Percentiles rank a stretch among this genome's conserved stretches.
phyloP scores from a whole-genome alignment of 495 filamentous ascomycete genomes.

The Stereocaulon alpinum region DNA sequence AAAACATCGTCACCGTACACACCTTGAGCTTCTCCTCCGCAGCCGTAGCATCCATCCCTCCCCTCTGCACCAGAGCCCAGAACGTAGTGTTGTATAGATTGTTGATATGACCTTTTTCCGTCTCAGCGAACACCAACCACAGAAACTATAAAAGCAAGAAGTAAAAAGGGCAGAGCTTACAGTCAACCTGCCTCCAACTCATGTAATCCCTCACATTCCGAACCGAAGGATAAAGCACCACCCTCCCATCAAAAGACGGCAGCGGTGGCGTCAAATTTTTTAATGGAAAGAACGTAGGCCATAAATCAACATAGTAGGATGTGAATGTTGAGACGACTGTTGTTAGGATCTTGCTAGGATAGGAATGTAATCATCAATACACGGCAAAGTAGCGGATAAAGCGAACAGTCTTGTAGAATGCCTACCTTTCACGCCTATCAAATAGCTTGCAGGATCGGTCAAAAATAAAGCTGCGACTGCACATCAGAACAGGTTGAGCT shows the following conservation, averaged over 20 bases:
- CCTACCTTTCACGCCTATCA: conserved; percentile 75
- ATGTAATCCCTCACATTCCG: conserved; percentile 84
- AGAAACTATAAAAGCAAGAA: neutral
- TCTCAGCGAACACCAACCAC: neutral
- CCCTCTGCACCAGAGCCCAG: conserved; percentile 73
- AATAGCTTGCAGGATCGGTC: conserved; percentile 72
- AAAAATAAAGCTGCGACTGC: conserved; percentile 63
- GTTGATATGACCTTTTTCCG: conserved; percentile 75
- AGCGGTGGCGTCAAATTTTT: conserved; percentile 58
- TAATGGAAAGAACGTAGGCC: conserved; percentile 63
- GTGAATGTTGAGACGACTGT: conserved; percentile 90
- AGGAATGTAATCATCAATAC: no score
- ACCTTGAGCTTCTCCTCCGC: conserved; percentile 74
- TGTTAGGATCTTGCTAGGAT: conserved; percentile 81
- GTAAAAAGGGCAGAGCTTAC: conserved; percentile 37
- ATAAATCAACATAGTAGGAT: conserved; percentile 76
- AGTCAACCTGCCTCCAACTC: conserved; percentile 95
- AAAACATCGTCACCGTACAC: conserved; percentile 9
- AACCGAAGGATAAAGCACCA: conserved; percentile 73
- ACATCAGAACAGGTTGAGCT: neutral
- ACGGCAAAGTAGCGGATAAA: no score
- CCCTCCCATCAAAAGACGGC: conserved; percentile 85
- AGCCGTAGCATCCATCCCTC: conserved; percentile 60
- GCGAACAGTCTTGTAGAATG: no score
- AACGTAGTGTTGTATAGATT: conserved; percentile 98